phyloP scores from a whole-genome alignment of 2,329 filamentous ascomycete genomes.

The Pyricularia grisea region DNA sequence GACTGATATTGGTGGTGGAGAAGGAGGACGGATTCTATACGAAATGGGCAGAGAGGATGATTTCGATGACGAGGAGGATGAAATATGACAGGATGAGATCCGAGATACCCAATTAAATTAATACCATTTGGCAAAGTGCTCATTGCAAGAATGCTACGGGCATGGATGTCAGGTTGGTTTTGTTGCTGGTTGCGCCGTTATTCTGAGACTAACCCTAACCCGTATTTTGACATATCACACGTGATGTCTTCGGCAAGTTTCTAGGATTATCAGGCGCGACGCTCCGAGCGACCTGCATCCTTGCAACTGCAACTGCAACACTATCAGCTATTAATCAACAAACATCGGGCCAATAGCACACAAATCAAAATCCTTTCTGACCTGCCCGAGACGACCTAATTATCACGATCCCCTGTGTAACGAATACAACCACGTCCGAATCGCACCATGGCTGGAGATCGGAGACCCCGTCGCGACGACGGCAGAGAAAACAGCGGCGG shows the following conservation, averaged over 20 bases:
- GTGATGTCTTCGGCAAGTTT: not conserved
- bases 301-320: not conserved
- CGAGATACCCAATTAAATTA: not conserved
- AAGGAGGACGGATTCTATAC: constrained; percentile 89
- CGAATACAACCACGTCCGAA: too few species aligned
- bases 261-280: not conserved
- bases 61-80: constrained; percentile 63
- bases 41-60: constrained; percentile 96
- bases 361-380: not conserved
- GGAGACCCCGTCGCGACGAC: constrained; percentile 10
- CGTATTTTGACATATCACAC: not conserved
- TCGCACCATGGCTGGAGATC: constrained; percentile 5
- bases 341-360: not conserved
- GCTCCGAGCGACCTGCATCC: not conserved
- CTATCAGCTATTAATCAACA: not conserved
- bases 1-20: constrained; percentile 65
- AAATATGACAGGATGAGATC: constrained; percentile 47
- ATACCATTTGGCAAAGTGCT: not conserved
- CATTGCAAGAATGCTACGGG: not conserved
- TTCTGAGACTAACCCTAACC: not conserved
- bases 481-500: constrained; percentile 5
- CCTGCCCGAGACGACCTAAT: not conserved
- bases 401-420: not conserved
- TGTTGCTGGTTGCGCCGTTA: not conserved
- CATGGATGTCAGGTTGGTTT: too few species aligned